Base-by-base conservation (phyloP, 345 rosid species). In the Theobroma cacao region DNA sequence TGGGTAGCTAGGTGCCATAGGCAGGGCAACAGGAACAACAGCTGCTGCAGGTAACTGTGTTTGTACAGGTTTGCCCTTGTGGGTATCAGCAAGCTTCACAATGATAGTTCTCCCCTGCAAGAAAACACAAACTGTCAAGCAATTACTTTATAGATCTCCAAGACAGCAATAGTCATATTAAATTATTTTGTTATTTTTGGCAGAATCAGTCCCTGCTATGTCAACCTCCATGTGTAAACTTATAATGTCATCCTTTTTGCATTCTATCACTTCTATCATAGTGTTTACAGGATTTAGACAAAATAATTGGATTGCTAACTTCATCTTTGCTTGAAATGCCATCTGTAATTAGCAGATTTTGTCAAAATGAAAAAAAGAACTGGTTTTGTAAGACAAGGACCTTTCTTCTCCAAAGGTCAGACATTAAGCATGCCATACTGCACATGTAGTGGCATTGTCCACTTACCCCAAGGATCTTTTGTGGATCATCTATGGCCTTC, bases 401-500 rank as follows among this genome's bases (percentile, higher is more conserved):
- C n/a, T n/a, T 8, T 41, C 45, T 41, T 41, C 13, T 41, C 45
- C 45, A 41, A 41, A 41, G 45, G 45, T 41, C 10, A 36, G 40
- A 36, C 2, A 7, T 10, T 3, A 41, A 41, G 45, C 12, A 41
- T 1, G 45, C 13, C 11, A 41, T 41, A 41, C 13, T 10, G 45
- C 48, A 74, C 36, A 55, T 9, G 33, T 56, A 7, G 48, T n/a
- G 33, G 63, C 2, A 56, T 22, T 15, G 22, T 48, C 53, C 34
- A 76, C 86, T 43, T 84, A 89, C 93, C 90, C 89, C 93, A 50
- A 83, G 84, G 15, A 76, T 59, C 79, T 91, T 89, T 5, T 87
- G 88, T 33, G 93, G 93, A 79, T 87, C 89, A 69, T 89, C 90
- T 15, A 91, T 77, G 55, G 94, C 93, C 80, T 81, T 88, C 84